A percentile compares a stretch with the other conserved stretches of the same genome.
These are phyloP conservation scores for Candida ipomoeae DNA, from an alignment of 805 yeast species.

Conservation along the genomic window DNA sequence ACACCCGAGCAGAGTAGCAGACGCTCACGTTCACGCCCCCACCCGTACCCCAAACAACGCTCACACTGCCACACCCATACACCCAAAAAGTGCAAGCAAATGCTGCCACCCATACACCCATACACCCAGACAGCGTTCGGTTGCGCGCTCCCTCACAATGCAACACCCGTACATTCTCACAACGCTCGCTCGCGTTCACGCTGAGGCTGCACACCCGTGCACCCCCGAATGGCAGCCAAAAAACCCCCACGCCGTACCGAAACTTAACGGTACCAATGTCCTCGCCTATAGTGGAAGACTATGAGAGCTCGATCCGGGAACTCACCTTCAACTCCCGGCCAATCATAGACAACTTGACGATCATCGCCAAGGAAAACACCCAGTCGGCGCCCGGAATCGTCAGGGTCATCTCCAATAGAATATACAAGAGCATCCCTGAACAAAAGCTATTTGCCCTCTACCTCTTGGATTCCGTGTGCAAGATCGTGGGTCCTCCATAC, in stretches of 20 bases:
- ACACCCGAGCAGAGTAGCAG: no score
- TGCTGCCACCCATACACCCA: neutral
- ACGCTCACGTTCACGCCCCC: no score
- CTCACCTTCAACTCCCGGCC: slow-evolving; percentile 88
- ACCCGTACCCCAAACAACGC: no score
- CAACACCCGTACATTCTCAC: neutral
- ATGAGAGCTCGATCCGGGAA: slow-evolving; percentile 63
- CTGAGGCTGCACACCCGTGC: neutral
- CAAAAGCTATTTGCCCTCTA: slow-evolving; percentile 84
- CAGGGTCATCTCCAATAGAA: slow-evolving; percentile 68
- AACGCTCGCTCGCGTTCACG: neutral
- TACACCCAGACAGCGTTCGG: neutral
- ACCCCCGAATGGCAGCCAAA: slow-evolving; percentile 2
- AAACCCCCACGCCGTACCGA: neutral
- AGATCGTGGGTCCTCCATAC: slow-evolving; percentile 87
- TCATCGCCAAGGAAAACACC: slow-evolving; percentile 80
- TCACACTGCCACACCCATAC: no score
- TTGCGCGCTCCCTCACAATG: neutral
- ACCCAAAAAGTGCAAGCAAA: no score
- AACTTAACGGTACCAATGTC: slow-evolving; percentile 4
- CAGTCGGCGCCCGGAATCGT: slow-evolving; percentile 74
- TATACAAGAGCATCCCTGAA: slow-evolving; percentile 70
- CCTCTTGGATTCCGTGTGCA: slow-evolving; percentile 85
- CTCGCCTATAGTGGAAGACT: slow-evolving; percentile 45
- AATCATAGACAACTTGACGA: slow-evolving; percentile 78